Evolutionary conservation across 2,329 filamentous ascomycete species (phyloP), one percentile per base, ranked within the genome.

Genomic region (Epichloe amarillans): DNA sequence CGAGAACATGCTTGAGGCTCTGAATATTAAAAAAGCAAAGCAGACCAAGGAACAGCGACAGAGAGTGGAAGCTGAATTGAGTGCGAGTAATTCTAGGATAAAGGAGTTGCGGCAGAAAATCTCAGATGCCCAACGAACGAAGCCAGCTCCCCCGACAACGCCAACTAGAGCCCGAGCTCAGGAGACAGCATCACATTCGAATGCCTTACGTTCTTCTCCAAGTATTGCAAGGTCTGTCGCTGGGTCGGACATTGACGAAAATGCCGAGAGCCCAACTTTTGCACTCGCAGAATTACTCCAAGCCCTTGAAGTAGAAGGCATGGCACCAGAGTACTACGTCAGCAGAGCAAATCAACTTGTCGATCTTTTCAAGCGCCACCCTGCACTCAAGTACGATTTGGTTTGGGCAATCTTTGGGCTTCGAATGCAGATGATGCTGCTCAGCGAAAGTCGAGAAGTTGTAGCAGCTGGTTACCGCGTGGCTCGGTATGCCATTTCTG

Each of bases 351-450:
- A 98, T 63, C 86, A 81, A 56, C 75, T 98, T 8, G 93, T 97
- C n/a, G 87, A 94, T 55, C 74, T 98, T n/a, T 95, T 98, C 70
- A 95, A 91, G 65, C 79, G 88, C 49, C 82, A 97, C 66, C 88
- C 89, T 1, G 91, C 88, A 1, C 75, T 98, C 52, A 98, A 98
- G 64, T 96, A 97, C 65, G 94, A 98, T 66, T 72, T 98, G 46
- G 90, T 88, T 1, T 98, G 93, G 93, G 86, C 89, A 4, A 83
- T 95, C 1, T 98, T 98, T 67, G 93, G 94, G 2, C 70, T 94
- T 46, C 80, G 93, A 42, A 90, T 97, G 73, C 93, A 98, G 68
- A 83, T 88, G 58, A 94, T 98, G 88, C 82, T 98, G 21, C 73
- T 98, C 51, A 96, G 91, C 62, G 91, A 96, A 58, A 96, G 87